phyloP scores from a whole-genome alignment of 2,329 filamentous ascomycete genomes.

The Nothophaeocryptopus gaeumannii region DNA sequence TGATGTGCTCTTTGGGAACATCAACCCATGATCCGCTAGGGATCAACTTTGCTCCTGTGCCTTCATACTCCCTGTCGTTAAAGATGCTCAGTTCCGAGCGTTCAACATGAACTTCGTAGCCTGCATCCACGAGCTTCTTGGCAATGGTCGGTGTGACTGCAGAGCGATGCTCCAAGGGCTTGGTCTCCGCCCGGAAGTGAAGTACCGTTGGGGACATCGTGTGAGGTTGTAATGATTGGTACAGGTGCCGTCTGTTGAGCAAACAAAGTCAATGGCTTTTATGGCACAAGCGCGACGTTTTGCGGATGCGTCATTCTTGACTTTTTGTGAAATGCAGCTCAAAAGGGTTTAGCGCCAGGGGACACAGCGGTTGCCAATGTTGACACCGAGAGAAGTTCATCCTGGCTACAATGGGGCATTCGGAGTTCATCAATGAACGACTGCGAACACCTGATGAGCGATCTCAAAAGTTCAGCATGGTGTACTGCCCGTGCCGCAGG shows the following conservation, averaged over 20 bases:
- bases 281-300: too few relatives aligned
- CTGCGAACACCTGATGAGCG: too few relatives aligned
- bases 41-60: conserved; percentile 40
- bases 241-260: too few relatives aligned
- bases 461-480: too few relatives aligned
- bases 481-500: too few relatives aligned
- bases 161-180: conserved; percentile 40
- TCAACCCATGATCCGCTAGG: conserved; percentile 41
- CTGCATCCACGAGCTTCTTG: conserved; percentile 41
- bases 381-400: too few relatives aligned
- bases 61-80: conserved; percentile 40
- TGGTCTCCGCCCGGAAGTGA: conserved; percentile 37
- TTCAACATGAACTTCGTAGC: conserved; percentile 42
- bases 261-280: background rate
- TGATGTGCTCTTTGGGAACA: conserved; percentile 40
- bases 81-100: conserved; percentile 40
- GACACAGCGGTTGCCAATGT: too few relatives aligned
- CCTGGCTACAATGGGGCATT: too few relatives aligned
- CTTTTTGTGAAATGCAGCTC: too few relatives aligned
- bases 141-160: conserved; percentile 40
- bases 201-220: conserved; percentile 30
- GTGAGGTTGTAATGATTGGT: background rate
- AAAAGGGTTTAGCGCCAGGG: too few relatives aligned
- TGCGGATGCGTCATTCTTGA: too few relatives aligned
- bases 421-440: too few relatives aligned